These are phyloP conservation scores for Fennellomyces sp. DNA, from an alignment of 371 early-diverging fungal genomes.

Conservation along the genomic window DNA sequence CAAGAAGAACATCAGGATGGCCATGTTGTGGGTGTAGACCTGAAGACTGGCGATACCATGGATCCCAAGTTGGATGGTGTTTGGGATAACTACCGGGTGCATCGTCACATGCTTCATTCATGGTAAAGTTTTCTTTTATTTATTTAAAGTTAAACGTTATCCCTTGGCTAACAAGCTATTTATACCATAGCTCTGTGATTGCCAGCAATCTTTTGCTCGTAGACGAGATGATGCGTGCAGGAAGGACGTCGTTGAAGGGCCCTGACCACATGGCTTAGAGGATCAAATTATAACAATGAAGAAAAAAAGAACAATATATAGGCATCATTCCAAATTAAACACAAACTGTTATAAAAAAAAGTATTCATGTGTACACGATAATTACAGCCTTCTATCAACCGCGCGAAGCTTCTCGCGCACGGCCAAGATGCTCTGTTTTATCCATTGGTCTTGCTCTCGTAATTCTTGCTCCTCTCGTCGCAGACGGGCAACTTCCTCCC, in stretches of 20 bases:
- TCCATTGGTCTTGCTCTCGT: slow-evolving; percentile 35
- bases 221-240: slow-evolving; percentile 99
- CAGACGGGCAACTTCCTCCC: slow-evolving; percentile 45
- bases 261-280: slow-evolving; percentile 47
- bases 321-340: background rate
- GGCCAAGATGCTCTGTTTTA: slow-evolving; percentile 41
- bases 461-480: slow-evolving; percentile 44
- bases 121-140: slow-evolving; percentile 53
- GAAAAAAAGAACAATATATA: slow-evolving; percentile 1
- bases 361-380: background rate
- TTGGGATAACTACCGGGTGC: slow-evolving; percentile 98
- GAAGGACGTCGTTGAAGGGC: slow-evolving; percentile 73
- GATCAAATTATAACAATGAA: background rate
- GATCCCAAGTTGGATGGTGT: slow-evolving; percentile 95
- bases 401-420: slow-evolving; percentile 32
- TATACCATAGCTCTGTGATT: slow-evolving; percentile 77
- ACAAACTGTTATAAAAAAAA: slow-evolving; percentile 3
- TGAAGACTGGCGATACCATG: slow-evolving; percentile 93
- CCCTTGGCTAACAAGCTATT: slow-evolving; percentile 2
- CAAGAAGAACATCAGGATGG: slow-evolving; percentile 93
- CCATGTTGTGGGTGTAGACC: slow-evolving; percentile 92
- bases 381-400: slow-evolving; percentile 6
- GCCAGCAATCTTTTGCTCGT: slow-evolving; percentile 98
- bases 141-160: background rate
- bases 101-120: slow-evolving; percentile 95